Evolutionary conservation across 208 protist species (phyloP), one percentile per base, ranked within the genome.

Genomic region (Crithidia sp.): DNA sequence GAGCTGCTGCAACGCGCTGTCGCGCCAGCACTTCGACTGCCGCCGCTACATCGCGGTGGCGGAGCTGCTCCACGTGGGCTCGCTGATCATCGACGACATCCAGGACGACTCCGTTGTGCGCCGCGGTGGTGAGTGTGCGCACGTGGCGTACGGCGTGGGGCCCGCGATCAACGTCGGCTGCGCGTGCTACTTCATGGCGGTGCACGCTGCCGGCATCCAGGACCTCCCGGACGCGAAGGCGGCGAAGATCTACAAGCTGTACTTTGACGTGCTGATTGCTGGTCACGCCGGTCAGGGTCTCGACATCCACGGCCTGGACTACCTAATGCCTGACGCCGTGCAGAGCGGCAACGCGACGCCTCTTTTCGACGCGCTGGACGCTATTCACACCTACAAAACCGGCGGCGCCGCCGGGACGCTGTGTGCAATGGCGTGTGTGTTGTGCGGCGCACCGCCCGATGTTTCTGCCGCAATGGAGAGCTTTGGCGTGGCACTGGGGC

Each of bases 21-120:
- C 69, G 14, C 43, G 19, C 8, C 69, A 88, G 64, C 87, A 91
- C 52, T 87, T 88, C 67, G 86, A 93, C 61, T 89, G 81, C 66
- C 54, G 55, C 16, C 71, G 64, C 8, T 90, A 86, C 62, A 84
- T 89, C 67, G 80, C 79, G 10, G 82, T 92, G 14, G 66, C 82
- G 0, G 86, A 94, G 56, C 71, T 94, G 57, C 74, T 90, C 6
- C 89, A 94, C 65, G 80, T 87, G 14, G 89, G 89, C 17, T 92
- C 89, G 10, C 76, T 92, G 39, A 87, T 92, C 59, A 90, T 94
- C 54, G 87, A 94, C 58, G 89, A 94, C 69, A 87, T 94, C 67
- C 71, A 94, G 49, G 89, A 94, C 56, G 71, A 86, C 49, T 91
- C 89, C 10, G 37, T 79, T n/a, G 68, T 89, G 7, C 77, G 89